Evolutionary conservation across 1,284 basidiomycete species (phyloP), one percentile per base, ranked within the genome.

Genomic region (Vanrija sp.): DNA sequence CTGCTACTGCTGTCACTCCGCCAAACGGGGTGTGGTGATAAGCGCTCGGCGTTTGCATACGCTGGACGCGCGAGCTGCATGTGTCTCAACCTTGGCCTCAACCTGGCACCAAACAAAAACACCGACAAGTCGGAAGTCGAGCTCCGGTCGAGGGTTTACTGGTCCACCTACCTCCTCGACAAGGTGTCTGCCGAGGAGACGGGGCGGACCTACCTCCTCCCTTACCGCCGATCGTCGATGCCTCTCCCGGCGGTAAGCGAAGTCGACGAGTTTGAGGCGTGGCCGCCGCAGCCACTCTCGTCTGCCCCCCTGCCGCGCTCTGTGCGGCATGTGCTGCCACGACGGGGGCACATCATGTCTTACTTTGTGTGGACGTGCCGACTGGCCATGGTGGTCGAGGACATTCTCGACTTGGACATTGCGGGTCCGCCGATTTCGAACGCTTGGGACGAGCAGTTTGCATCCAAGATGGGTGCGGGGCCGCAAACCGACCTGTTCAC

Each of bases 101-200:
- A 79, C 52, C 63, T 75, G 2, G 65, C 65, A 8, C 58, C 60
- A 0, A 52, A 52, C 5, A 47, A 45, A 38, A 64, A 60, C 55
- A 47, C 16, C 10, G 63, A 61, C 61, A 63, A 15, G 66, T 76
- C 43, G 56, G 66, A 26, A 71, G 78, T 40, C 16, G 59, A 61
- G 51, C 71, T 71, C 9, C 66, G 77, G 4, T 70, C 74, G 10
- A 64, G 78, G 8, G 70, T 78, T 45, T 78, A 72, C 49, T 78
- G 78, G 59, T 42, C n/a, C 72, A 70, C 69, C 49, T 78, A 78
- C 55, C 71, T 79, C 38, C 60, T 79, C 25, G 76, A 78, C 65
- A 78, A 78, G 64, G 65, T 73, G 15, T 61, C 78, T 5, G 67
- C 70, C 9, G 73, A 78, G 59, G 78, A 79, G 61, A 78, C 78